Percentiles rank a stretch among this genome's conserved stretches.
phyloP scores from a whole-genome alignment of 352 stramenopile species.

The Pythium dissimile region DNA sequence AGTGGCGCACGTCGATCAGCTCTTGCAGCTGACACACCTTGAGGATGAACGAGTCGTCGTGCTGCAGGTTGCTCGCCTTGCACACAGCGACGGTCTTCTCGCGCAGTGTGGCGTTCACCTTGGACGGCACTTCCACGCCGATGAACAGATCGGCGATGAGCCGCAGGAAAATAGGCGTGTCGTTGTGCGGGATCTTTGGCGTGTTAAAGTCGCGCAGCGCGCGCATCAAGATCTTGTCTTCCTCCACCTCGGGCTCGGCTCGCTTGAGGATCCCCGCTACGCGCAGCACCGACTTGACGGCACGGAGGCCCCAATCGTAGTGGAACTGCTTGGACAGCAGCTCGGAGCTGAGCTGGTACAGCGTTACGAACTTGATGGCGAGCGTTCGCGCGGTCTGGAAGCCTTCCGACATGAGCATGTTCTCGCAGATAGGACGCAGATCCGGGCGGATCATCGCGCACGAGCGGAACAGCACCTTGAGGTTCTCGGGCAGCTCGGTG shows the following conservation, averaged over 20 bases:
- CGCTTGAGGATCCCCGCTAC: constrained; percentile 84
- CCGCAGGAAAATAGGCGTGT: constrained; percentile 86
- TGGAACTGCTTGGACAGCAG: constrained; percentile 90
- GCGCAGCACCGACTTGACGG: constrained; percentile 87
- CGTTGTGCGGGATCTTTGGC: constrained; percentile 84
- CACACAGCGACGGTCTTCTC: constrained; percentile 90
- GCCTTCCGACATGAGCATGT: constrained; percentile 89
- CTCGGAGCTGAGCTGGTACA: constrained; percentile 85
- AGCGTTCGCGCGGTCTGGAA: constrained; percentile 86
- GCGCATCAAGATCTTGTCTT: constrained; percentile 87
- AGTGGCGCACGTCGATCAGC: constrained; percentile 86
- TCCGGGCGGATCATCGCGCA: constrained; percentile 95
- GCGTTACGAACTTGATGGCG: constrained; percentile 91
- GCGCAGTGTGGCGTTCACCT: constrained; percentile 92
- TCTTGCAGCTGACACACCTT: constrained; percentile 88
- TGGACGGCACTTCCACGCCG: constrained; percentile 92
- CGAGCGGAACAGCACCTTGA: constrained; percentile 91
- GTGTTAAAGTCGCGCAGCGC: constrained; percentile 86
- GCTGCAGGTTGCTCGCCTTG: constrained; percentile 85
- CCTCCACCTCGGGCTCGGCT: constrained; percentile 74
- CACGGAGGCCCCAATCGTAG: constrained; percentile 88
- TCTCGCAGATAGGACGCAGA: constrained; percentile 88
- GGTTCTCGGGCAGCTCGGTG: constrained; percentile 85
- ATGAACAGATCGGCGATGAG: constrained; percentile 90
- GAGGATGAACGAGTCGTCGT: constrained; percentile 83